Evolutionary conservation across 2,329 filamentous ascomycete genomes (phyloP), one percentile per base, ranked within the genome.

Genomic region (Sporothrix mexicana): DNA sequence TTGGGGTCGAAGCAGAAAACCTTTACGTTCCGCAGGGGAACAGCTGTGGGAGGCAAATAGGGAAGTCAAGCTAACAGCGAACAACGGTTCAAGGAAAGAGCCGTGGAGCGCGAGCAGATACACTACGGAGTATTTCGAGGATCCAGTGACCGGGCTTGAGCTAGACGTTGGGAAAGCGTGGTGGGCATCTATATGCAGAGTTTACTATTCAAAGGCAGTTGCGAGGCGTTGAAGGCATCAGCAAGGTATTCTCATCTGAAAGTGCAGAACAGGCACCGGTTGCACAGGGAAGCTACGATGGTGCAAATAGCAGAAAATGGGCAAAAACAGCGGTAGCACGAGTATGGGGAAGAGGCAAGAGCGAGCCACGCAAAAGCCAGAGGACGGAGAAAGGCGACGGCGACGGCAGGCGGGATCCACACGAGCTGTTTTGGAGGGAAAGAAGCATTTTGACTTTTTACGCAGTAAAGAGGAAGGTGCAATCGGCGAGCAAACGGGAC

Each of bases 381-480:
- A 12, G 20, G 43, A 23, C 43, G 62, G 47, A 57, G 23, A n/a
- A 68, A 51, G 43, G 51, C 69, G 59, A 55, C 69, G 57, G 23
- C 69, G n/a, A 9, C 43, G 49, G 59, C 70, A 45, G 61, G 51
- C n/a, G 61, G 61, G 70, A 72, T 25, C 70, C 70, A 72, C 70
- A 13, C 51, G 53, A 72, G 71, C 71, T 72, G 10, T 72, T 45
- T 59, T 43, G 51, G n/a, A 36, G 25, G 13, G 30, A 17, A 15
- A 62, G 43, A 5, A 7, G 20, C 41, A 66, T 36, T 36, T 36
- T 36, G 30, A 36, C 30, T 5, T 36, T 36, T 7, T 2, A 36
- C 30, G 30, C 30, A 36, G 30, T 36, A 36, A 36, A 36, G 30
- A 45, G 61, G 41, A 25, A 25, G 61, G 61, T 25, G 41, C 61